These are phyloP conservation scores for Solanum okadae DNA, from an alignment of 257 asterid genomes.

Conservation along the genomic window DNA sequence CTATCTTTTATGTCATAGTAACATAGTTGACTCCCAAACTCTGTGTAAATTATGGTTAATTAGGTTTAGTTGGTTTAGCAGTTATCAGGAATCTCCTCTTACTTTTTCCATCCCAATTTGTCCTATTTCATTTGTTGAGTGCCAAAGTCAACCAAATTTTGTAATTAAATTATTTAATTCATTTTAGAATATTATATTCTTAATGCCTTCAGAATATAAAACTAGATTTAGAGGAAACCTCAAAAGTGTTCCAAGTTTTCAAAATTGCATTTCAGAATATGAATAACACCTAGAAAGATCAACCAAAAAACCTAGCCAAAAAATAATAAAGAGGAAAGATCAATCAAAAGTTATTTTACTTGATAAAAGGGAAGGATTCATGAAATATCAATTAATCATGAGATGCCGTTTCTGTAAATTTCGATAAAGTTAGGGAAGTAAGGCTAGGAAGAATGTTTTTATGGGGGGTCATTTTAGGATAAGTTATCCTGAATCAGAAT, in stretches of 20 bases:
- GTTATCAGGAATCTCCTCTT: not conserved
- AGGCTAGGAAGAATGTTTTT: not conserved
- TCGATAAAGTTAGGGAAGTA: not conserved
- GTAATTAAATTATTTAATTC: not conserved
- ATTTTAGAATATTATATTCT: not conserved
- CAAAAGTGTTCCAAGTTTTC: not conserved
- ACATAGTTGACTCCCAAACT: not conserved
- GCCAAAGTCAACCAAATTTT: not conserved
- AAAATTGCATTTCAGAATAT: not conserved
- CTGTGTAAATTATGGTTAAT: not conserved
- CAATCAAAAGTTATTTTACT: not conserved
- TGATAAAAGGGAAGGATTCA: not conserved
- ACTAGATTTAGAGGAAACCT: not conserved
- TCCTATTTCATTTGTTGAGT: not conserved
- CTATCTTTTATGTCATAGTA: not conserved
- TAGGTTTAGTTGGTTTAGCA: not conserved
- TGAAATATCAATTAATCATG: not conserved
- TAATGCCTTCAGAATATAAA: not conserved
- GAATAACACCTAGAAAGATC: not conserved
- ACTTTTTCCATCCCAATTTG: not conserved
- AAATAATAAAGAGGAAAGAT: not conserved
- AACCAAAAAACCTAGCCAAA: not conserved
- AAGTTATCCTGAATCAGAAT: not conserved
- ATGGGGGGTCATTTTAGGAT: not conserved
- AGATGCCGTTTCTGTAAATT: not conserved